Evolutionary conservation across 2,329 filamentous ascomycete species (phyloP), one percentile per base, ranked within the genome.

Genomic region (Diplocarpon mali): DNA sequence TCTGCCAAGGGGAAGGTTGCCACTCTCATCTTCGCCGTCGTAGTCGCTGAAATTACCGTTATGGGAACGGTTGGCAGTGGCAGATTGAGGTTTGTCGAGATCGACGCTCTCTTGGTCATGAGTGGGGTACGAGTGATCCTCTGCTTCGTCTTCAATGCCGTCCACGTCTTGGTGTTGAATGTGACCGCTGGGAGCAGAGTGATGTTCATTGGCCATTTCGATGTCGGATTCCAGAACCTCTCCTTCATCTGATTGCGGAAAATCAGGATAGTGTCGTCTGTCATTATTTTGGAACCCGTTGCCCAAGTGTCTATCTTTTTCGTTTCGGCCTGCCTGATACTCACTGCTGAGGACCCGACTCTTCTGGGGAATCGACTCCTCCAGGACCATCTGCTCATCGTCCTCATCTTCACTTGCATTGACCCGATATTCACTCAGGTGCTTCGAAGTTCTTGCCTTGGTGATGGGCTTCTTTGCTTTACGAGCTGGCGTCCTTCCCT

Each of bases 81-180:
- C 28, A 15, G 11, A 24, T 11, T 40, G 38, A 2, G 31, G 24
- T 32, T 16, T 24, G 12, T 44, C 44, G 6, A 46, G 35, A 29
- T 46, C 44, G 30, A 46, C 29, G 10, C 39, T 42, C 14, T 29
- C 44, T 34, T 40, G 34, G n/a, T 41, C 35, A 20, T 46, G 44
- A 15, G 35, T 46, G 5, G 27, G 31, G 9, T 29, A 27, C 9
- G 44, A 37, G 24, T 30, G 39, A 4, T 42, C 44, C 6, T 38
- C 29, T 12, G 34, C 39, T 14, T 42, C 44, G 15, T 38, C 39
- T 20, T 32, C 40, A 30, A 38, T 14, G 27, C 38, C 39, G 11
- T 35, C 30, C 10, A 5, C 30, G 30, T 32, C n/a, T 32, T 32
- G 30, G 30, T 14, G 10, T 32, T 32, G n/a, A 32, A 5, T 34